Evolutionary conservation across 441 rosid genomes (phyloP).

Genomic region (Brassica hybrid): DNA sequence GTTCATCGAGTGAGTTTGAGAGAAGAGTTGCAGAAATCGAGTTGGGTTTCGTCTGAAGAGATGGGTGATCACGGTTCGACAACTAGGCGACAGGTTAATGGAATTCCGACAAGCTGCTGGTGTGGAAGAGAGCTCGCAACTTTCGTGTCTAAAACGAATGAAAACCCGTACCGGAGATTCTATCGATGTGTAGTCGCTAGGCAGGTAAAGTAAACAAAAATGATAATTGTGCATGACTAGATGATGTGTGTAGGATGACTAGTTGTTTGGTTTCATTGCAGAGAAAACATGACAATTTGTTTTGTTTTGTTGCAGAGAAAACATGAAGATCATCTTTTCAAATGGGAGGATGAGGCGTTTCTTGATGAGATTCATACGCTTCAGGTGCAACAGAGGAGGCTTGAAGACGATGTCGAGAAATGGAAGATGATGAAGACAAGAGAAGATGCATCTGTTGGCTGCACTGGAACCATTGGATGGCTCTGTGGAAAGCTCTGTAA

Average conservation of each 20-base stretch:
- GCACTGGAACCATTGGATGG: too few species aligned
- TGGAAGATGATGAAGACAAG: too few species aligned
- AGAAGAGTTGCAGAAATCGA: too few species aligned
- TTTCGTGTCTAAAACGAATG: background rate
- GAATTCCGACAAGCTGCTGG: background rate
- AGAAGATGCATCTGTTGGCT: too few species aligned
- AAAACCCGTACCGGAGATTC: background rate
- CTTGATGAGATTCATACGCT: background rate
- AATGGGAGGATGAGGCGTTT: background rate
- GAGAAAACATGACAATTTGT: too few species aligned
- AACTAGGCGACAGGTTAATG: background rate
- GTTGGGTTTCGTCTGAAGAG: background rate
- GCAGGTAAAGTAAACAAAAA: background rate
- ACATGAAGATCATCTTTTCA: background rate
- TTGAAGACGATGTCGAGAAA: too few species aligned
- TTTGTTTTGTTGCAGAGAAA: background rate
- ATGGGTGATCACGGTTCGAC: background rate
- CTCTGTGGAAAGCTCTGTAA: background rate
- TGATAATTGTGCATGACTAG: too few species aligned
- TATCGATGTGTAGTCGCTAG: background rate
- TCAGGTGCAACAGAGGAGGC: background rate
- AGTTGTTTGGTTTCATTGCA: too few species aligned
- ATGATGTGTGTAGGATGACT: too few species aligned
- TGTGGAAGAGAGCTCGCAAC: background rate
- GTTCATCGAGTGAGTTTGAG: too few species aligned